A percentile compares a stretch with the other conserved stretches of the same genome.
These are phyloP conservation scores for Talaromyces sp. DNA, from an alignment of 2,329 filamentous ascomycete species.

Conservation along the genomic window DNA sequence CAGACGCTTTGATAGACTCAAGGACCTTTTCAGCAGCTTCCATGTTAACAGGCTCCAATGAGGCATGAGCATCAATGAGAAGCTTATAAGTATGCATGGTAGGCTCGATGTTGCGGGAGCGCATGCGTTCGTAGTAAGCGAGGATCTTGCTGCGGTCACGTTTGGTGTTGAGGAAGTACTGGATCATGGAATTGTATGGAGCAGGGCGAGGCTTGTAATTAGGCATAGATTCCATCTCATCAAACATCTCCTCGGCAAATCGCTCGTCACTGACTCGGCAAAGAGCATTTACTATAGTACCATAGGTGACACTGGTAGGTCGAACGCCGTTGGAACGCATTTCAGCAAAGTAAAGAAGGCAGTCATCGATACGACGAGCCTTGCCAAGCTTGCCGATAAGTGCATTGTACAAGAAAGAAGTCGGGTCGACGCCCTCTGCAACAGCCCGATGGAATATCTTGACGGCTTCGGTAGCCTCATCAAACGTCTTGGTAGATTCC, in stretches of 20 bases:
- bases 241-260: constrained; percentile 94
- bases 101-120: constrained; percentile 76
- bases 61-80: constrained; percentile 90
- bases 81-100: constrained; percentile 98
- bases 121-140: constrained; percentile 93
- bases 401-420: constrained; percentile 96
- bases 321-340: constrained; percentile 92
- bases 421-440: constrained; percentile 89
- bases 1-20: constrained; percentile 68
- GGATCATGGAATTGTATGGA: constrained; percentile 99
- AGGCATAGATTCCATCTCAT: constrained; percentile 97
- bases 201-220: constrained; percentile 98
- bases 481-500: constrained; percentile 94
- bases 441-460: constrained; percentile 96
- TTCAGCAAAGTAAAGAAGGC: constrained; percentile 94
- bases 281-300: constrained; percentile 94
- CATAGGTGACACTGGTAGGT: constrained; percentile 95
- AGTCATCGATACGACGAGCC: constrained; percentile 95
- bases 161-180: constrained; percentile 98
- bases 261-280: constrained; percentile 97
- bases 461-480: constrained; percentile 93
- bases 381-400: constrained; percentile 98
- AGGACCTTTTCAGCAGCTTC: constrained; percentile 79
- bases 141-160: constrained; percentile 92
- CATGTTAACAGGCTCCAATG: constrained; percentile 88